A percentile compares a stretch with the other conserved stretches of the same genome.
Conservation (phyloP, 768 basidiomycete species). For the Podaxis sp. region DNA sequence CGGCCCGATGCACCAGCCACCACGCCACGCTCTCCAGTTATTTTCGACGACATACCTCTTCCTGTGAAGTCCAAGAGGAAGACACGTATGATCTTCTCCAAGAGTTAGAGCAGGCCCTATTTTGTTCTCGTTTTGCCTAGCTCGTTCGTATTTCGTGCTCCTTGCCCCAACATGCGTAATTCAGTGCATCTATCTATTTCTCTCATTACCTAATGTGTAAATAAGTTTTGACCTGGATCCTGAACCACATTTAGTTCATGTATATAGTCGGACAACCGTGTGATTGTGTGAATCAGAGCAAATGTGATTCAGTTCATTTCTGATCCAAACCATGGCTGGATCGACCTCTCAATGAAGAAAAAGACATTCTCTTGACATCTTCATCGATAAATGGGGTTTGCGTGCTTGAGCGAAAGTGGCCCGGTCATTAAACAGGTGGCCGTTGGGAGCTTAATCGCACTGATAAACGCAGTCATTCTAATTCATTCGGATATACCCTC, state of each 20-base stretch:
- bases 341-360: neutral
- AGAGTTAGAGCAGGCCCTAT: neutral
- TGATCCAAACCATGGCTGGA: neutral
- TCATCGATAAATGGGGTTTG: neutral
- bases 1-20: neutral
- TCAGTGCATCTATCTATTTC: neutral
- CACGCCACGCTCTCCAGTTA: neutral
- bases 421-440: neutral
- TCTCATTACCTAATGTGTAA: neutral
- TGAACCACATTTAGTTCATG: neutral
- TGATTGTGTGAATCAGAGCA: neutral
- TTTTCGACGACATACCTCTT: slow-evolving; percentile 14
- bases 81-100: slow-evolving; percentile 10
- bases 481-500: neutral
- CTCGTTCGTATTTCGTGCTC: neutral
- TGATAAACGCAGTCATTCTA: neutral
- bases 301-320: neutral
- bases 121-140: neutral
- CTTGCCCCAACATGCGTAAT: neutral
- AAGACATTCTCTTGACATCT: neutral
- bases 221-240: neutral
- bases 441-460: neutral
- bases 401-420: neutral
- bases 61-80: slow-evolving; percentile 15
- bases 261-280: neutral